These are phyloP conservation scores for Cordyceps fumosorosea DNA, from an alignment of 2,329 filamentous ascomycete genomes.

Conservation along the genomic window DNA sequence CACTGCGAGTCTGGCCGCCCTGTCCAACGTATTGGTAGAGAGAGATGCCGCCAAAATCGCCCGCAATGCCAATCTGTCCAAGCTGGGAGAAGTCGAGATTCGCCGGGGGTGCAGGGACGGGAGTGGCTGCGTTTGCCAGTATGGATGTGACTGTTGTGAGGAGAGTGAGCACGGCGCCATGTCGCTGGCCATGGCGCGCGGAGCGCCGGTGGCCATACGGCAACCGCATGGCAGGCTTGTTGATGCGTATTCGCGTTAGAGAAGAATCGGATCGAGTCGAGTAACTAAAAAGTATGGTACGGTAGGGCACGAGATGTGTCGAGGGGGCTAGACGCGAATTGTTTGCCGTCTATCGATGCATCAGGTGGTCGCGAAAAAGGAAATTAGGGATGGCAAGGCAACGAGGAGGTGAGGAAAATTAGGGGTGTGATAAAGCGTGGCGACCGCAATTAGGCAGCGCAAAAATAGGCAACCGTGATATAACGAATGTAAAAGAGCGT, in stretches of 20 bases:
- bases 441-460: not conserved
- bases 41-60: conserved; percentile 87
- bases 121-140: conserved; percentile 45
- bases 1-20: conserved; percentile 56
- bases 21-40: conserved; percentile 83
- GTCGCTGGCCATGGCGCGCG: conserved; percentile 28
- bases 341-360: conserved; percentile 5
- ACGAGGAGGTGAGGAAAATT: not conserved
- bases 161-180: conserved; percentile 29
- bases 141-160: conserved; percentile 33
- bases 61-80: conserved; percentile 77
- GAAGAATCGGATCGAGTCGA: not conserved
- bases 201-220: conserved; percentile 36
- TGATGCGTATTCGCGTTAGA: not conserved
- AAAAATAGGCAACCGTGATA: conserved; percentile 6
- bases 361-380: conserved; percentile 7
- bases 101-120: conserved; percentile 56
- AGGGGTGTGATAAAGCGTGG: not conserved
- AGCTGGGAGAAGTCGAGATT: conserved; percentile 73
- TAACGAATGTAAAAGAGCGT: conserved; percentile 9
- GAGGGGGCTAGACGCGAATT: not conserved
- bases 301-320: not conserved
- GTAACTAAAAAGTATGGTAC: not conserved
- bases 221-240: conserved; percentile 39
- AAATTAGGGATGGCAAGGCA: not conserved